Percentiles rank a stretch among this genome's conserved stretches.
Evolutionary conservation across 1,139 yeast genomes (phyloP).

Genomic region (Saccharomyces hybrid): DNA sequence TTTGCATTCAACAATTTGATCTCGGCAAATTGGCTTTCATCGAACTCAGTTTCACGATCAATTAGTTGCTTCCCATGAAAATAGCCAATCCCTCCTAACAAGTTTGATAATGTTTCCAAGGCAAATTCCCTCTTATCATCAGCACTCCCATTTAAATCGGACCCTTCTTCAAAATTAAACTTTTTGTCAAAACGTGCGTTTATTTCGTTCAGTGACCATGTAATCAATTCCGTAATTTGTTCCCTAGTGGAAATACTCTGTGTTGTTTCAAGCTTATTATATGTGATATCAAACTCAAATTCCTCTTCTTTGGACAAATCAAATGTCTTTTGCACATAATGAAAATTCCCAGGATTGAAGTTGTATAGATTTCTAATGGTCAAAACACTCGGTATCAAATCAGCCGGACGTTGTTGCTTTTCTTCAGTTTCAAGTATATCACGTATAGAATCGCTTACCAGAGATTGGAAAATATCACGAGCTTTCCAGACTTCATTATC

Average conservation of each 20-base stretch:
- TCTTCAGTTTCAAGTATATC: slow-evolving; percentile 35
- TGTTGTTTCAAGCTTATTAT: slow-evolving; percentile 41
- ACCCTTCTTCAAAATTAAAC: slow-evolving; percentile 41
- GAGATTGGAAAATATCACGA: slow-evolving; percentile 61
- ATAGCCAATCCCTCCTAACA: slow-evolving; percentile 86
- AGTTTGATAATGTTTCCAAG: slow-evolving; percentile 68
- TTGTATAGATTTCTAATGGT: slow-evolving; percentile 52
- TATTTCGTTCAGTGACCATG: slow-evolving; percentile 37
- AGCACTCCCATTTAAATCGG: slow-evolving; percentile 14
- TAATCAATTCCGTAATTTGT: slow-evolving; percentile 38
- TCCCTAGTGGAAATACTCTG: slow-evolving; percentile 39
- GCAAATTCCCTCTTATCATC: slow-evolving; percentile 53
- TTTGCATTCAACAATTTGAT: slow-evolving; percentile 44
- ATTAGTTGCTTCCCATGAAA: slow-evolving; percentile 83
- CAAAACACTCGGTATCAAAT: slow-evolving; percentile 36
- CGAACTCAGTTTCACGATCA: slow-evolving; percentile 61
- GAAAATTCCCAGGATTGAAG: slow-evolving; percentile 65
- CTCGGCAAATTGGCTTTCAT: slow-evolving; percentile 57
- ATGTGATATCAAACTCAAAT: slow-evolving; percentile 69
- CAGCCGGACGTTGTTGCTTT: slow-evolving; percentile 2
- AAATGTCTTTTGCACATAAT: slow-evolving; percentile 68
- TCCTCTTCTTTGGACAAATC: slow-evolving; percentile 40
- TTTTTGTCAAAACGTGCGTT: slow-evolving; percentile 48
- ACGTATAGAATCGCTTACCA: slow-evolving; percentile 61
- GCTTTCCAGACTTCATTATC: slow-evolving; percentile 74